Evolutionary conservation across 2,329 filamentous ascomycete genomes (phyloP).

Genomic region (Periconia sp.): DNA sequence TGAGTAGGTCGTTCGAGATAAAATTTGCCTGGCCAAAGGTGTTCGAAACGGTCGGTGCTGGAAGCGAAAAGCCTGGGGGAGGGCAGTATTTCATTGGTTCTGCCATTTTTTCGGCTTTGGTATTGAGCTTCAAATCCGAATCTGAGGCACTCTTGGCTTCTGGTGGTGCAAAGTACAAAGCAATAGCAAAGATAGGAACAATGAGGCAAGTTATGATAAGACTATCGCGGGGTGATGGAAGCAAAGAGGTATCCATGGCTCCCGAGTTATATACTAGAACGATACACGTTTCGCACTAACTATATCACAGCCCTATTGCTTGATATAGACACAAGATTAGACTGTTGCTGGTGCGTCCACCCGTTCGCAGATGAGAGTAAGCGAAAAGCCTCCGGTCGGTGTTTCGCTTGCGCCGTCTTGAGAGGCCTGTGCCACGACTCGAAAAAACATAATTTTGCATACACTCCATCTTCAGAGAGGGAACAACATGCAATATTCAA

Average conservation of each 20-base stretch:
- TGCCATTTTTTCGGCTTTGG: not conserved
- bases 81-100: constrained; percentile 15
- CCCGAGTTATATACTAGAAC: not conserved
- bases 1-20: constrained; percentile 4
- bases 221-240: not conserved
- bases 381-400: not conserved
- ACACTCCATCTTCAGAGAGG: too few species aligned
- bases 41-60: constrained; percentile 12
- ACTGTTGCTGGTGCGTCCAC: not conserved
- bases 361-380: not conserved
- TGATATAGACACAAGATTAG: not conserved
- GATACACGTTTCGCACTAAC: not conserved
- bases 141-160: not conserved
- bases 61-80: constrained; percentile 24
- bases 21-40: constrained; percentile 6
- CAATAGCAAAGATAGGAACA: not conserved
- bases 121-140: not conserved
- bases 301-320: not conserved
- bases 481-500: too few species aligned
- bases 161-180: not conserved
- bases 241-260: not conserved
- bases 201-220: not conserved
- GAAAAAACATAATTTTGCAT: too few species aligned
- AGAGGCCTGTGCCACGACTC: too few species aligned
- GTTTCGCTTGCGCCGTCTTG: too few species aligned